Percentiles rank a stretch among this genome's conserved stretches.
Conservation (phyloP, 257 asterid genomes). For the Solanum sparsipilum region DNA sequence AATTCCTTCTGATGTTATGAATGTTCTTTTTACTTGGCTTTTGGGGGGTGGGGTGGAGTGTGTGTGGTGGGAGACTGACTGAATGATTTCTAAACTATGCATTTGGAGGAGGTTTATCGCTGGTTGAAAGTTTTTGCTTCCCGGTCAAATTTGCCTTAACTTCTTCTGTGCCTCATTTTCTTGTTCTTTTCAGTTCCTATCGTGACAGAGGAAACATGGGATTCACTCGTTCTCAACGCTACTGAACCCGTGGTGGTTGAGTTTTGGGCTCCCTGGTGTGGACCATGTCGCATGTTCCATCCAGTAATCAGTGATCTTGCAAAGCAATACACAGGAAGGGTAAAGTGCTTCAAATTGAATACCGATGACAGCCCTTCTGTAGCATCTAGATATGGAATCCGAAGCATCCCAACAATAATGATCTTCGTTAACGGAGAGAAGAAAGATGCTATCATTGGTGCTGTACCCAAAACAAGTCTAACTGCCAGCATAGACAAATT, state of each 20-base stretch:
- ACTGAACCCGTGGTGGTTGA: constrained; percentile 14
- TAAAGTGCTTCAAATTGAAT: constrained; percentile 9
- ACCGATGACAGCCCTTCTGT: constrained; percentile 13
- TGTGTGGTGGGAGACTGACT: background rate
- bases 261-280: constrained; percentile 30
- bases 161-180: background rate
- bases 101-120: background rate
- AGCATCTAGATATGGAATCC: constrained; percentile 17
- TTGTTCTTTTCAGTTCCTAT: constrained; percentile 11
- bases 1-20: background rate
- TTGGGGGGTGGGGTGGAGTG: background rate
- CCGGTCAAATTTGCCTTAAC: background rate
- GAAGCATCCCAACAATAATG: constrained; percentile 21
- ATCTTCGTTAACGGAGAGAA: constrained; percentile 14
- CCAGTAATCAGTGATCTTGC: constrained; percentile 17
- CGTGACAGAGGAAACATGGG: constrained; percentile 15
- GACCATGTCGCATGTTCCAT: constrained; percentile 23
- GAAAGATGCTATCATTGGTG: constrained; percentile 19
- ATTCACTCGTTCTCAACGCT: constrained; percentile 11
- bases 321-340: constrained; percentile 9
- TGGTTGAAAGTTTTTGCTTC: background rate
- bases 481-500: constrained; percentile 14
- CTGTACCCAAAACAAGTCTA: constrained; percentile 21
- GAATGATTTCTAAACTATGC: background rate
- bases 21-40: background rate